Conservation (phyloP, 2,329 filamentous ascomycete species). For the Pseudonectria buxi region DNA sequence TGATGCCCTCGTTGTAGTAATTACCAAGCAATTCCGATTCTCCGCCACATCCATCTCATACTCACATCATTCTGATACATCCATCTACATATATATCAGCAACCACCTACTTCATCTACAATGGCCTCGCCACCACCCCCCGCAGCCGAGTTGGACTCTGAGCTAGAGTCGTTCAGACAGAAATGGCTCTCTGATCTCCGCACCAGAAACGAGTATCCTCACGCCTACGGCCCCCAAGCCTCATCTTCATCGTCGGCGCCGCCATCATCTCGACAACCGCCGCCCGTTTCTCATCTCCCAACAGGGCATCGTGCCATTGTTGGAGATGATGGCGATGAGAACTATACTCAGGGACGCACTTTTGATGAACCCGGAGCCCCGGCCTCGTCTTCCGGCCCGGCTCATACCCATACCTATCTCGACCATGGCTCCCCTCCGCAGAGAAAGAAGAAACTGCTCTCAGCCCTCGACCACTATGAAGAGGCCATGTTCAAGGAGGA, state of each 20-base stretch:
- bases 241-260: constrained; percentile 2
- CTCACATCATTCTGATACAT: constrained; percentile 2
- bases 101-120: not conserved
- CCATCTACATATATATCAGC: not conserved
- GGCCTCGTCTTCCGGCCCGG: constrained; percentile 1
- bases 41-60: constrained; percentile 1
- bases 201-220: constrained; percentile 26
- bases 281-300: constrained; percentile 14
- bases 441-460: constrained; percentile 46
- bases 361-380: constrained; percentile 25
- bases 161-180: constrained; percentile 78
- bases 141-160: constrained; percentile 47
- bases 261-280: constrained; percentile 7
- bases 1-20: constrained; percentile 13
- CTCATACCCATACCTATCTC: constrained; percentile 3
- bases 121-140: constrained; percentile 12
- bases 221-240: constrained; percentile 1
- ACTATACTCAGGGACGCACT: constrained; percentile 24
- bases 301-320: constrained; percentile 9
- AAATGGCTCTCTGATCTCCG: constrained; percentile 80
- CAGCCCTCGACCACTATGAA: constrained; percentile 90
- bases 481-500: constrained; percentile 82
- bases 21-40: not conserved
- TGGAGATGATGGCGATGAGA: constrained; percentile 29
- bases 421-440: constrained; percentile 3